phyloP scores from a whole-genome alignment of 140 eudicot genomes.

The Stevia rebaudiana region DNA sequence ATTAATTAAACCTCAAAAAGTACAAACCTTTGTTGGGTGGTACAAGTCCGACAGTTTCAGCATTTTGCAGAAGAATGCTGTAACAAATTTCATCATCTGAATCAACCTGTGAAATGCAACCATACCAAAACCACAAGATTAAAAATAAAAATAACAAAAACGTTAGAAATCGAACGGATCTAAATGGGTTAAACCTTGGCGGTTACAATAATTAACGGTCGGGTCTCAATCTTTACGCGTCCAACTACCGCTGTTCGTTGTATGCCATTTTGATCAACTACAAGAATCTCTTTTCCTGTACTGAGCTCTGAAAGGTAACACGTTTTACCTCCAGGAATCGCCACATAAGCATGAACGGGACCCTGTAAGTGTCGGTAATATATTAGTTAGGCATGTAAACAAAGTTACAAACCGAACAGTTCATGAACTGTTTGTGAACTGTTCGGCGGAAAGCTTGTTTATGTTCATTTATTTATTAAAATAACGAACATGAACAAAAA shows the following conservation, averaged over 20 bases:
- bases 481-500: too few relatives aligned
- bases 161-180: not conserved
- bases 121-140: not conserved
- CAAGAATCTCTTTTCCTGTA: constrained; percentile 75
- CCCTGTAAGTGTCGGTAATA: constrained; percentile 47
- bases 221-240: constrained; percentile 87
- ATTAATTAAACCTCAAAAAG: not conserved
- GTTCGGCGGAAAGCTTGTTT: too few relatives aligned
- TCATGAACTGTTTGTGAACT: too few relatives aligned
- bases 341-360: constrained; percentile 92
- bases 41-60: constrained; percentile 83
- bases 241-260: constrained; percentile 89
- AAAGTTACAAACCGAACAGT: too few relatives aligned
- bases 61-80: constrained; percentile 81
- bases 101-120: constrained; percentile 38
- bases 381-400: too few relatives aligned
- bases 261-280: constrained; percentile 72
- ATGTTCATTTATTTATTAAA: too few relatives aligned
- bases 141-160: not conserved
- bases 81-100: constrained; percentile 38
- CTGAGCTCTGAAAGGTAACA: constrained; percentile 88
- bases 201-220: constrained; percentile 73
- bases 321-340: constrained; percentile 91
- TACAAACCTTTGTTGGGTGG: constrained; percentile 49
- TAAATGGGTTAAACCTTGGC: constrained; percentile 55